Conservation (phyloP, 306 rosid species). For the Spatholobus suberectus region DNA sequence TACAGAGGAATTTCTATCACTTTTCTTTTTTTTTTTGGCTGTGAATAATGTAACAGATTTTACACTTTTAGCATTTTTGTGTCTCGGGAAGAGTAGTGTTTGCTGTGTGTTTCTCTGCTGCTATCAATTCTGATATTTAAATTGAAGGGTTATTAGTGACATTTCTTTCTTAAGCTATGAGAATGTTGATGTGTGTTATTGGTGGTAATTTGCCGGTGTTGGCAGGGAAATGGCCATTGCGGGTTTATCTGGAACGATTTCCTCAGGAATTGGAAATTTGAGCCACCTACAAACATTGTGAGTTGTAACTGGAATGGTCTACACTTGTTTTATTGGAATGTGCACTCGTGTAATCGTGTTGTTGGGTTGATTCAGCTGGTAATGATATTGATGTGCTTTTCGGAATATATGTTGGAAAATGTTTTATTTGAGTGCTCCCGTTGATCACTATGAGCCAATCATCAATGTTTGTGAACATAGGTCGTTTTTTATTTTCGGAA, state of each 20-base stretch:
- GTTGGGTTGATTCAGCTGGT: background rate
- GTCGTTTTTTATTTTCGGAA: too few relatives aligned
- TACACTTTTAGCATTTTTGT: constrained; percentile 14
- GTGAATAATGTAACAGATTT: background rate
- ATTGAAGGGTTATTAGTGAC: background rate
- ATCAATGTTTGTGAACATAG: too few relatives aligned
- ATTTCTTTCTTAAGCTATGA: constrained; percentile 18
- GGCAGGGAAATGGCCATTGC: constrained; percentile 83
- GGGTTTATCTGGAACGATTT: constrained; percentile 79
- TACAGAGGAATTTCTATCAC: constrained; percentile 10
- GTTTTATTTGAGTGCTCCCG: too few relatives aligned
- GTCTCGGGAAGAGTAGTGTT: background rate
- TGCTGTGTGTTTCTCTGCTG: background rate
- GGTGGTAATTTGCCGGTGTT: constrained; percentile 28
- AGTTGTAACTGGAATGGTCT: constrained; percentile 45
- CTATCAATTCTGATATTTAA: constrained; percentile 12
- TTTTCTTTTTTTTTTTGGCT: background rate
- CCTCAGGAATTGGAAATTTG: constrained; percentile 83
- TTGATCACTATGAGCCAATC: too few relatives aligned
- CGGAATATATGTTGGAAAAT: too few relatives aligned
- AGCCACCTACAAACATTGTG: constrained; percentile 83
- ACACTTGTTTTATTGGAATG: background rate
- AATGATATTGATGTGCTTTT: too few relatives aligned
- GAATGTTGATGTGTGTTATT: constrained; percentile 10
- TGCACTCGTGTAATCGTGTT: background rate